Evolutionary conservation across 257 asterid genomes (phyloP).

Genomic region (Verbena officinalis): DNA sequence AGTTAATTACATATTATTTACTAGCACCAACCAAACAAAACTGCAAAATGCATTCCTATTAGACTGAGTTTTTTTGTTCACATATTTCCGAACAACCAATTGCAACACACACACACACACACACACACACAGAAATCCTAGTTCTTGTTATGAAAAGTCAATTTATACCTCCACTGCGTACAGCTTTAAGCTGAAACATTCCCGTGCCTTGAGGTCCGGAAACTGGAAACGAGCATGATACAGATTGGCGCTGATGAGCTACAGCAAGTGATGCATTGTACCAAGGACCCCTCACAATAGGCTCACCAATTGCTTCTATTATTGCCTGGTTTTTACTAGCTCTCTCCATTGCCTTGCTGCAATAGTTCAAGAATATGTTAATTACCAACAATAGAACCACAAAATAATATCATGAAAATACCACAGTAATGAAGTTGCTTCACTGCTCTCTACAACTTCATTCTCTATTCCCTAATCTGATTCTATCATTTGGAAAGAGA

Average conservation of each 20-base stretch:
- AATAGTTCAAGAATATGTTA: constrained; percentile 19
- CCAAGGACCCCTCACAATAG: constrained; percentile 96
- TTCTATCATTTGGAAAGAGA: not conserved
- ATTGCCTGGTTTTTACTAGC: constrained; percentile 70
- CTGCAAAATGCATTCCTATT: not conserved
- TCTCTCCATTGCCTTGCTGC: constrained; percentile 96
- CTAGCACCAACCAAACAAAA: not conserved
- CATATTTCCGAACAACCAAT: not conserved
- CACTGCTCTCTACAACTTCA: not conserved
- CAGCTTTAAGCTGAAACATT: constrained; percentile 89
- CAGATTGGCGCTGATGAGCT: constrained; percentile 87
- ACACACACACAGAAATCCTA: not conserved
- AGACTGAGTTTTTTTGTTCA: not conserved
- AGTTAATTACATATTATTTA: not conserved
- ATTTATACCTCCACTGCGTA: constrained; percentile 73
- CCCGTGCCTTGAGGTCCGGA: constrained; percentile 95
- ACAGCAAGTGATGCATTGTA: constrained; percentile 94
- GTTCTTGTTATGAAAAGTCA: not conserved
- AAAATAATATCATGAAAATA: not conserved
- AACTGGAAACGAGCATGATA: constrained; percentile 92
- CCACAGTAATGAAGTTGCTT: constrained; percentile 2
- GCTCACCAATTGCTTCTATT: constrained; percentile 87
- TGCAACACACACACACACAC: not conserved
- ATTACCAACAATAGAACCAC: not conserved
- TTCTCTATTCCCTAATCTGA: not conserved